Evolutionary conservation across 2,329 filamentous ascomycete genomes (phyloP), one percentile per base, ranked within the genome.

Genomic region (Lecanicillium sp.): DNA sequence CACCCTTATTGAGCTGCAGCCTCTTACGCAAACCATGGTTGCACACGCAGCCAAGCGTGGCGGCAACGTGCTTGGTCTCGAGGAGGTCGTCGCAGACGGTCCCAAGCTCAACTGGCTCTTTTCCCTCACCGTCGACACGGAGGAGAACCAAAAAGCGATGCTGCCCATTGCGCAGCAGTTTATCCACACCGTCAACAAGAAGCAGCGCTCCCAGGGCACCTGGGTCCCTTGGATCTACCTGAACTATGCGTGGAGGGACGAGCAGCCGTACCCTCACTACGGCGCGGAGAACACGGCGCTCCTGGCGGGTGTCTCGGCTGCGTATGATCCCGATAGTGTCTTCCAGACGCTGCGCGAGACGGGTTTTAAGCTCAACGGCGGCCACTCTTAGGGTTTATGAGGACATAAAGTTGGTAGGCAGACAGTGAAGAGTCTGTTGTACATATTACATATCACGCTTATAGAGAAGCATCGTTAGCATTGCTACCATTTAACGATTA

Each of bases 241-340:
- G 33, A 73, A 74, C 56, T 74, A 74, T 43, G 69, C 70, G 1
- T 59, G 62, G 24, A 52, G 55, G 2, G 59, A 61, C 36, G 68
- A 74, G 57, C 55, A 67, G 19, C 66, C 69, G 1, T 56, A 71
- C 14, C 42, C 52, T 5, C 52, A 60, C 5, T 73, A 71, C 44
- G 70, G 70, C 0, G 33, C 57, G 8, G 58, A 62, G 21, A 68
- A 64, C 33, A 44, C 69, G 14, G 56, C 56, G 5, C 56, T 59
- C 30, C 45, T 70, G 33, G 58, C 55, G 47, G 51, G 46, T 14
- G 53, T 60, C 9, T 58, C 62, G 3, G 48, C 53, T 15, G 60
- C 62, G 48, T 69, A 67, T 35, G 65, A 69, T 46, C 61, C 62
- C 2, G 39, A 51, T 2, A 54, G 60, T 2, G 56, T 67, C 30